A percentile compares a stretch with the other conserved stretches of the same genome.
Conservation (phyloP, 2,329 filamentous ascomycete species). For the Nemania sp. region DNA sequence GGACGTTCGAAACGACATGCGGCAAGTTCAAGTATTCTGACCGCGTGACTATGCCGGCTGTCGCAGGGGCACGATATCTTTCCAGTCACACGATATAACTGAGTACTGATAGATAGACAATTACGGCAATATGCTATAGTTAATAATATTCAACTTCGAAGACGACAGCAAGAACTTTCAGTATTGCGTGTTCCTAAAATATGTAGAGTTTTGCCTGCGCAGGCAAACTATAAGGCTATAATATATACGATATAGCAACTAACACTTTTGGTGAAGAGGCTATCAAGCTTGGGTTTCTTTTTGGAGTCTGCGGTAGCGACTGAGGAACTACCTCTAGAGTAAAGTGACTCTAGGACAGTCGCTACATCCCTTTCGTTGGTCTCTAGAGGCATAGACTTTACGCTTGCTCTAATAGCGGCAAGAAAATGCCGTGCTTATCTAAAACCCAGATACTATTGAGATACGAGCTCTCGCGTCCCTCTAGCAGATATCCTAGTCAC, state of each 20-base stretch:
- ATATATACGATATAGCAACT: too few relatives aligned
- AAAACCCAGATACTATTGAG: not conserved
- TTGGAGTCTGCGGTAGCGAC: too few relatives aligned
- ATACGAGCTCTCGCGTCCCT: not conserved
- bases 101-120: not conserved
- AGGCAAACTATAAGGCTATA: too few relatives aligned
- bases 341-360: too few relatives aligned
- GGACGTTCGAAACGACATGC: slow-evolving; percentile 2
- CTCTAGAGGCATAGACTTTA: too few relatives aligned
- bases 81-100: not conserved
- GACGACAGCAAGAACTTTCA: not conserved
- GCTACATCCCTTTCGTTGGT: too few relatives aligned
- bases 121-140: not conserved
- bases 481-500: not conserved
- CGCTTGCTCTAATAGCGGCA: too few relatives aligned
- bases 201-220: too few relatives aligned
- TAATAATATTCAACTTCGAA: not conserved
- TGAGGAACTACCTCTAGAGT: too few relatives aligned
- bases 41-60: slow-evolving; percentile 10
- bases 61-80: slow-evolving; percentile 11
- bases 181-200: not conserved
- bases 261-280: too few relatives aligned
- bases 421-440: not conserved
- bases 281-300: too few relatives aligned
- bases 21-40: slow-evolving; percentile 10